phyloP scores from a whole-genome alignment of 2,329 filamentous ascomycete species.

The Endoconidiophora polonica region DNA sequence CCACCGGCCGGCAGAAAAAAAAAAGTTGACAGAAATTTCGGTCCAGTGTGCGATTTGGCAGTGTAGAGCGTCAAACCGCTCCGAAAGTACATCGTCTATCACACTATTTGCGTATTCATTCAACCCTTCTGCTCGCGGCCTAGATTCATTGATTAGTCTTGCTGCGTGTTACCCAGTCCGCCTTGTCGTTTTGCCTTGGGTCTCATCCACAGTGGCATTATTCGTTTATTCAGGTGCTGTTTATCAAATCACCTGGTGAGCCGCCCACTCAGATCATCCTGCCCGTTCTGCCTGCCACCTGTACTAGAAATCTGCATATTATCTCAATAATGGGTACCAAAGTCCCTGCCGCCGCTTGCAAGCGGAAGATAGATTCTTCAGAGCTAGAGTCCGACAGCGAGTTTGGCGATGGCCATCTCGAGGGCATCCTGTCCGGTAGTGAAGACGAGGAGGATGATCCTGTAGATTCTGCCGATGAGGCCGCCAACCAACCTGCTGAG shows the following conservation, averaged over 20 bases:
- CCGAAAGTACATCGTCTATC: background rate
- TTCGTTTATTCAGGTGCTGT: background rate
- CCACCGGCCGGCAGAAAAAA: slow-evolving; percentile 12
- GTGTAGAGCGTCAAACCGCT: background rate
- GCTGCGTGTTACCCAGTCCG: too few relatives aligned
- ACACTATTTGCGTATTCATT: too few relatives aligned
- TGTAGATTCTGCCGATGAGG: slow-evolving; percentile 22
- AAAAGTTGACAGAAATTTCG: slow-evolving; percentile 12
- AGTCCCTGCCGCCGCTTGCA: slow-evolving; percentile 25
- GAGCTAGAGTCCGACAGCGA: slow-evolving; percentile 45
- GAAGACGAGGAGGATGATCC: slow-evolving; percentile 42
- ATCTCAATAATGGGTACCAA: slow-evolving; percentile 2
- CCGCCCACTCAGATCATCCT: background rate
- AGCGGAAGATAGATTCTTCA: slow-evolving; percentile 46
- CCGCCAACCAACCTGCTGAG: slow-evolving; percentile 17
- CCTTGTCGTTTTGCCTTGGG: too few relatives aligned
- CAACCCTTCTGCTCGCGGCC: too few relatives aligned
- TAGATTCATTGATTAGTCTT: too few relatives aligned
- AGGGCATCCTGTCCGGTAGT: slow-evolving; percentile 39
- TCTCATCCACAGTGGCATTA: background rate
- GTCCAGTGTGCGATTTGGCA: background rate
- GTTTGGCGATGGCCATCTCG: slow-evolving; percentile 35
- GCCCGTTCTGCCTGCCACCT: background rate
- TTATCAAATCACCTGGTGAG: background rate
- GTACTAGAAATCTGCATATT: background rate